phyloP scores from a whole-genome alignment of 441 rosid species.

The Pelargonium citronellum region DNA sequence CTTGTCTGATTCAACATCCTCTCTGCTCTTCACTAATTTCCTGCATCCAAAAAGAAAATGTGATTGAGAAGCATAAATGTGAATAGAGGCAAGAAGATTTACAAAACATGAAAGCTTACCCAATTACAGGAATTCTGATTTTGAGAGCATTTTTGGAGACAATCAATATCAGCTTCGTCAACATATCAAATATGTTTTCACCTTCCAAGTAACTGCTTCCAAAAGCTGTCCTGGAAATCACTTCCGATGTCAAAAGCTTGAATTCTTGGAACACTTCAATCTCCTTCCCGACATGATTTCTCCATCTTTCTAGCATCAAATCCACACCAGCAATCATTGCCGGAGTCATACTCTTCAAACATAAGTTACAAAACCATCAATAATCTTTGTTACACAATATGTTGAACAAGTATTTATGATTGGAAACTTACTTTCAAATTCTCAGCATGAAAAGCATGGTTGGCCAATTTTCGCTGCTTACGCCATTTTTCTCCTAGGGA shows the following conservation, averaged over 20 bases:
- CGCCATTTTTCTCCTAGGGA: not conserved
- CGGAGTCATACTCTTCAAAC: slow-evolving; percentile 14
- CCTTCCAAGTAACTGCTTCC: slow-evolving; percentile 25
- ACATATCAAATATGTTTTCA: slow-evolving; percentile 19
- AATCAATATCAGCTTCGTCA: slow-evolving; percentile 1
- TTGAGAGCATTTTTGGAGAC: slow-evolving; percentile 2
- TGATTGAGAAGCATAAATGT: not conserved
- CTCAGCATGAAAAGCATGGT: not conserved
- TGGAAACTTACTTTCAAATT: not conserved
- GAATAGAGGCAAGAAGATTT: not conserved
- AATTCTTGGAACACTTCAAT: slow-evolving; percentile 19
- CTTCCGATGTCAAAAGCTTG: slow-evolving; percentile 18
- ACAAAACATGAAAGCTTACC: slow-evolving; percentile 5
- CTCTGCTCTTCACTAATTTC: slow-evolving; percentile 12
- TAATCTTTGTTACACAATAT: not conserved
- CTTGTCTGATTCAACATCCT: slow-evolving; percentile 20
- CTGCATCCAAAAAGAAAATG: slow-evolving; percentile 5
- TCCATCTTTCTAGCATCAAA: slow-evolving; percentile 21
- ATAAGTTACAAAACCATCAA: not conserved
- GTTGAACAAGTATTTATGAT: too few relatives aligned
- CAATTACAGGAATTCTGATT: slow-evolving; percentile 15
- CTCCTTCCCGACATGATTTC: slow-evolving; percentile 15
- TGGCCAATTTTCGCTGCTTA: slow-evolving; percentile 16
- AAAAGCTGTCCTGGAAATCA: slow-evolving; percentile 24
- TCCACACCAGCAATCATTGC: slow-evolving; percentile 17